These are phyloP conservation scores for Galeopsis tetrahit DNA, from an alignment of 257 asterid genomes.

Conservation along the genomic window DNA sequence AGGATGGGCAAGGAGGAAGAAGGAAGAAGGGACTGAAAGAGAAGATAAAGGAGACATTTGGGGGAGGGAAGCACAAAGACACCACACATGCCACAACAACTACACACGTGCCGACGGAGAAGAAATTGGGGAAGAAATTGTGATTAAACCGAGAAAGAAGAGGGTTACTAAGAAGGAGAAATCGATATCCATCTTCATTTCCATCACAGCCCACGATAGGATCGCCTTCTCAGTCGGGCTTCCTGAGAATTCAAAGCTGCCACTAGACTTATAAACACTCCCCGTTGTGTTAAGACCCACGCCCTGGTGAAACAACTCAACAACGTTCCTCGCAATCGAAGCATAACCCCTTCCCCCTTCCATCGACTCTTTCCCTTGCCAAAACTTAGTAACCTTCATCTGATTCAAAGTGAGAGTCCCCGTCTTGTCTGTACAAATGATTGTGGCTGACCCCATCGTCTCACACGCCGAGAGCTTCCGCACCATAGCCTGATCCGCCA, in stretches of 20 bases:
- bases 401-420: conserved; percentile 46
- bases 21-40: conserved; percentile 72
- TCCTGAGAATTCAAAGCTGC: conserved; percentile 57
- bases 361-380: conserved; percentile 28
- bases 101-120: conserved; percentile 46
- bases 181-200: too few relatives aligned
- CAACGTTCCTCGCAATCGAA: conserved; percentile 3
- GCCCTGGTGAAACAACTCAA: conserved; percentile 39
- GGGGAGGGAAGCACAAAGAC: conserved; percentile 47
- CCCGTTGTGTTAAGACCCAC: conserved; percentile 39
- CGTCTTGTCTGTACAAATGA: conserved; percentile 38
- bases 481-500: conserved; percentile 48
- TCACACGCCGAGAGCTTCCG: conserved; percentile 38
- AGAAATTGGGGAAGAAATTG: too few relatives aligned
- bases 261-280: not conserved
- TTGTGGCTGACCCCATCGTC: conserved; percentile 42
- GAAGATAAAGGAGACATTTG: conserved; percentile 65
- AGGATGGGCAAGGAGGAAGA: conserved; percentile 76
- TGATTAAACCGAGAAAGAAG: too few relatives aligned
- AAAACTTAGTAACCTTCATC: conserved; percentile 39
- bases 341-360: not conserved
- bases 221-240: conserved; percentile 87
- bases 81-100: conserved; percentile 42
- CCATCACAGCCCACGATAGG: conserved; percentile 67
- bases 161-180: too few relatives aligned